Evolutionary conservation across 1,284 basidiomycete species (phyloP).

Genomic region (Trametes versicolor): DNA sequence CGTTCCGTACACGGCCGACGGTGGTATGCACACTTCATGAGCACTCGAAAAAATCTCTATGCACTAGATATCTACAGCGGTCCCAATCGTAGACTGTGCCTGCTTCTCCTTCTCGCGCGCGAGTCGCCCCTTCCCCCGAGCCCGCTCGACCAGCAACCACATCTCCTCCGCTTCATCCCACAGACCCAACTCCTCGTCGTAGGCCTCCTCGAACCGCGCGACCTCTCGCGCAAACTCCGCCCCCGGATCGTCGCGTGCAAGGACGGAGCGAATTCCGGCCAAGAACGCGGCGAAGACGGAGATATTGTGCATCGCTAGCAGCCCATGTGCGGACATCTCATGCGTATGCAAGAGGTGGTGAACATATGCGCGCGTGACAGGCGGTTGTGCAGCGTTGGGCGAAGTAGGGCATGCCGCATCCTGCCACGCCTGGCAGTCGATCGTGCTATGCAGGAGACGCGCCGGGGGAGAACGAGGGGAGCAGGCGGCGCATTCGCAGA

Average conservation of each 20-base stretch:
- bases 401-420: constrained; percentile 27
- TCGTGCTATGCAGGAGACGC: constrained; percentile 57
- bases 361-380: constrained; percentile 76
- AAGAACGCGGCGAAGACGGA: constrained; percentile 73
- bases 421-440: constrained; percentile 47
- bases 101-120: constrained; percentile 57
- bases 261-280: constrained; percentile 57
- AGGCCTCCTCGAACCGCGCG: constrained; percentile 56
- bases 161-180: constrained; percentile 59
- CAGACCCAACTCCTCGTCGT: constrained; percentile 58
- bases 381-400: constrained; percentile 40
- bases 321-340: constrained; percentile 84
- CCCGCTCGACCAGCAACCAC: constrained; percentile 72
- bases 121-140: constrained; percentile 73
- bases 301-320: constrained; percentile 80
- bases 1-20: too few species aligned
- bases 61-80: constrained; percentile 30
- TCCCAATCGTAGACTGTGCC: constrained; percentile 32
- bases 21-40: too few species aligned
- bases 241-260: constrained; percentile 40
- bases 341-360: constrained; percentile 88
- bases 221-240: constrained; percentile 58
- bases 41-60: not conserved
- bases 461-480: constrained; percentile 56
- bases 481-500: constrained; percentile 73